These are phyloP conservation scores for Phytophthora fragariaefolia DNA, from an alignment of 352 stramenopile genomes.

Conservation along the genomic window DNA sequence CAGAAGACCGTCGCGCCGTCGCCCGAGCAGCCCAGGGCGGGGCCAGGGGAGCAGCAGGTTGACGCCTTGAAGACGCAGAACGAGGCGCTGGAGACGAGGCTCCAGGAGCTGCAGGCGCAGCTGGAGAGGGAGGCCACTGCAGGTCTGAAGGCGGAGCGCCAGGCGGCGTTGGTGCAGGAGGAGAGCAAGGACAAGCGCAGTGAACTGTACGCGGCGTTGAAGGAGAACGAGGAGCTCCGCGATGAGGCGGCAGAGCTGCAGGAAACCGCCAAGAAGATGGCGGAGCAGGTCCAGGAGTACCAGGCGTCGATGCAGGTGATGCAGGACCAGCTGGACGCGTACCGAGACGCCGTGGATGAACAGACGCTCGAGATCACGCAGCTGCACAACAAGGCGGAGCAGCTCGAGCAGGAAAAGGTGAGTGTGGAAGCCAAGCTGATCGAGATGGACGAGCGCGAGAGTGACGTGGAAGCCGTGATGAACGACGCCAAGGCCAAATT, in stretches of 20 bases:
- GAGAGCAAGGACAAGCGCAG: slow-evolving; percentile 57
- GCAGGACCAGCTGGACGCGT: slow-evolving; percentile 61
- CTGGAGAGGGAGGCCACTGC: slow-evolving; percentile 45
- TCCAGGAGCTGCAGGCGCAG: slow-evolving; percentile 46
- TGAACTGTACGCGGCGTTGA: slow-evolving; percentile 69
- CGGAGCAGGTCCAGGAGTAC: slow-evolving; percentile 49
- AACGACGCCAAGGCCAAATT: slow-evolving; percentile 52
- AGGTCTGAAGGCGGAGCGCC: slow-evolving; percentile 40
- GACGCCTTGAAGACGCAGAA: slow-evolving; percentile 47
- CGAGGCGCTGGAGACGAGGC: slow-evolving; percentile 38
- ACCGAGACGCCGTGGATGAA: slow-evolving; percentile 64
- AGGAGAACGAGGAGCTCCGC: slow-evolving; percentile 73
- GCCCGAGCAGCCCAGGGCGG: neutral
- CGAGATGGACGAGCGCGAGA: slow-evolving; percentile 78
- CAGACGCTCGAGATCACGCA: slow-evolving; percentile 73
- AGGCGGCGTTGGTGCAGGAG: slow-evolving; percentile 40
- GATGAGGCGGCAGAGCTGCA: slow-evolving; percentile 46
- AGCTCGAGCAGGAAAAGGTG: slow-evolving; percentile 63
- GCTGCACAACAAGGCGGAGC: slow-evolving; percentile 57
- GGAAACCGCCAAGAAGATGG: slow-evolving; percentile 43
- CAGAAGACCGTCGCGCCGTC: neutral
- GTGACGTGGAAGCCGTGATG: slow-evolving; percentile 59
- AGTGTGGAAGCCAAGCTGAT: slow-evolving; percentile 66
- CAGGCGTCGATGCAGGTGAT: slow-evolving; percentile 50
- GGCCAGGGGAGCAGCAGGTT: slow-evolving; percentile 20